phyloP scores from a whole-genome alignment of 805 yeast species.

The Vanderwaltozyma yarrowii region DNA sequence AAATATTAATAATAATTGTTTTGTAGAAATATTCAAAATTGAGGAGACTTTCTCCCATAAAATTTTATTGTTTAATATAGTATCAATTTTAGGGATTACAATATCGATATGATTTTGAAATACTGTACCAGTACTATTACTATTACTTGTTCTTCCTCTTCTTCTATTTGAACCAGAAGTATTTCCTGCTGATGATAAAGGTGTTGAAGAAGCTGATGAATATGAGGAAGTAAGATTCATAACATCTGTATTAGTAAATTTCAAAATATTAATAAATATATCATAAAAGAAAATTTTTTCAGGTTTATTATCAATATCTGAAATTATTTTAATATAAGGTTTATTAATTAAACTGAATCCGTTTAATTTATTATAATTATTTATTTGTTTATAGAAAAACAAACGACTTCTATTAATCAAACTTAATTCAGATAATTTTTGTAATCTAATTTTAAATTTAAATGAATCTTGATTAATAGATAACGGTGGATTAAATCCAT shows the following conservation, averaged over 20 bases:
- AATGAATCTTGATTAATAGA: constrained; percentile 44
- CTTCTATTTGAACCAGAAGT: neutral
- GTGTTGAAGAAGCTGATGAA: neutral
- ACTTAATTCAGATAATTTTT: constrained; percentile 53
- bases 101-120: neutral
- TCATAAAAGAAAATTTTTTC: constrained; percentile 29
- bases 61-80: constrained; percentile 7
- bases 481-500: constrained; percentile 39
- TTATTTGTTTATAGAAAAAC: constrained; percentile 51
- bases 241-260: constrained; percentile 3
- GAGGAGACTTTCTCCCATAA: constrained; percentile 24
- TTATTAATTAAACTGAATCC: neutral
- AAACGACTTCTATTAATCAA: constrained; percentile 51
- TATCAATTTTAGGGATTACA: neutral
- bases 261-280: constrained; percentile 29
- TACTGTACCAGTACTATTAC: neutral
- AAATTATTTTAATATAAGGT: neutral
- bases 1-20: constrained; percentile 13
- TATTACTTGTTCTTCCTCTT: neutral
- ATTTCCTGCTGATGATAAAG: neutral
- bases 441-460: constrained; percentile 59
- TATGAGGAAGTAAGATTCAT: neutral
- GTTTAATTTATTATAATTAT: constrained; percentile 34
- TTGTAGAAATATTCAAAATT: constrained; percentile 4
- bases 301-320: neutral